Percentiles rank a stretch among this genome's conserved stretches.
Evolutionary conservation across 2,329 filamentous ascomycete genomes (phyloP).

Genomic region (Cercospora janseana): DNA sequence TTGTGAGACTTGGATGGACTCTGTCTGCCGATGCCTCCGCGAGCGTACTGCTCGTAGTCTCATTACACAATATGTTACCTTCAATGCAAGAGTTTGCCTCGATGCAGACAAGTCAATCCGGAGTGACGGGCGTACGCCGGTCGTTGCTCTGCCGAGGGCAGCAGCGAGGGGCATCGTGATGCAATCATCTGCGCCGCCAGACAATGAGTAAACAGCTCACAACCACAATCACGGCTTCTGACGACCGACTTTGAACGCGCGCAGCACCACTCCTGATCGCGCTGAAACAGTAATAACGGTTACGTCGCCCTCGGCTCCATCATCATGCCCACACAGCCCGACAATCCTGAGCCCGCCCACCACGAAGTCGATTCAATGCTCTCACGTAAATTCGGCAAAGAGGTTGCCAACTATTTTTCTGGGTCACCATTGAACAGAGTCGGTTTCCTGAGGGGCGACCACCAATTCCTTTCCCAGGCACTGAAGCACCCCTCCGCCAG

Average conservation of each 20-base stretch:
- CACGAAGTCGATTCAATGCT: constrained; percentile 66
- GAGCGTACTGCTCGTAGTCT: not conserved
- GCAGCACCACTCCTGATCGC: not conserved
- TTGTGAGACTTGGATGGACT: constrained; percentile 5
- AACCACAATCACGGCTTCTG: not conserved
- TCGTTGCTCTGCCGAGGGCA: constrained; percentile 2
- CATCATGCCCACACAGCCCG: constrained; percentile 37
- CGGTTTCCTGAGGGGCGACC: constrained; percentile 71
- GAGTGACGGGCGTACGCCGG: not conserved
- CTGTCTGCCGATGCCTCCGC: not conserved
- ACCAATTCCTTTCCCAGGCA: constrained; percentile 66
- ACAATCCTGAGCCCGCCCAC: constrained; percentile 59
- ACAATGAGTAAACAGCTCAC: not conserved
- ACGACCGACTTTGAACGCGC: not conserved
- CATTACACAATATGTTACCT: constrained; percentile 3
- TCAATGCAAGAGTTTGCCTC: no score
- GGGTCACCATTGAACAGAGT: constrained; percentile 74
- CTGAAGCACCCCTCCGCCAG: constrained; percentile 63
- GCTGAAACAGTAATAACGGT: not conserved
- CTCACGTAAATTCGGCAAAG: constrained; percentile 72
- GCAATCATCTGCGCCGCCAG: not conserved
- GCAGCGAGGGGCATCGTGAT: constrained; percentile 8
- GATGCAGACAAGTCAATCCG: not conserved
- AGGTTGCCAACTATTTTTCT: constrained; percentile 81
- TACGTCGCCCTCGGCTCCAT: not conserved